These are phyloP conservation scores for Malassezia cuniculi DNA, from an alignment of 1,284 basidiomycete species.

Conservation along the genomic window DNA sequence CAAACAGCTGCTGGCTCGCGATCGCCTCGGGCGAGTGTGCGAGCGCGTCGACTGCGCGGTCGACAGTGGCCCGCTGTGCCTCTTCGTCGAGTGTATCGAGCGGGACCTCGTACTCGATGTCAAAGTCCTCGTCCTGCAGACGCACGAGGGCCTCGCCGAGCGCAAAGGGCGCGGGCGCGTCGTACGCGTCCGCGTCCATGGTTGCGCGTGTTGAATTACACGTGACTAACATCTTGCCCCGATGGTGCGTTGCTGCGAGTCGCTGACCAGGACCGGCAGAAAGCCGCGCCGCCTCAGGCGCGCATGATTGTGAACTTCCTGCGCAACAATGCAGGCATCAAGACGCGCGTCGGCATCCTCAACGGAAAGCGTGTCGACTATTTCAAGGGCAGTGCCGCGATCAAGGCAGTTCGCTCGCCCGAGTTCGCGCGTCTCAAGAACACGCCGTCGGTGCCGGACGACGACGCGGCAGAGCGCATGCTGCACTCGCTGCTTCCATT, in stretches of 20 bases:
- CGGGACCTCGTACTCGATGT: conserved; percentile 28
- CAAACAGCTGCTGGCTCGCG: conserved; percentile 18
- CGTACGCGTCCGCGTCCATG: neutral
- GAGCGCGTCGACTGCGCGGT: conserved; percentile 27
- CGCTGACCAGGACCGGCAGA: conserved; percentile 34
- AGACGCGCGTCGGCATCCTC: conserved; percentile 73
- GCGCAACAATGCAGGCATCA: conserved; percentile 57
- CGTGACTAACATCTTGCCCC: neutral
- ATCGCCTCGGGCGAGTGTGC: conserved; percentile 23
- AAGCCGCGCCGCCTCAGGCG: conserved; percentile 25
- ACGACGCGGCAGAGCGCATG: conserved; percentile 62
- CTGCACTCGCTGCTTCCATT: conserved; percentile 64
- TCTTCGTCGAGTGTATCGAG: conserved; percentile 24
- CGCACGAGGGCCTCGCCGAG: conserved; percentile 34
- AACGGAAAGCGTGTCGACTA: conserved; percentile 93
- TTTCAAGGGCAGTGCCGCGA: conserved; percentile 64
- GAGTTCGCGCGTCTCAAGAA: conserved; percentile 77
- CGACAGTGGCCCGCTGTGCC: conserved; percentile 19
- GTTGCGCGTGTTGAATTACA: conserved; percentile 1
- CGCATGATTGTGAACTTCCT: conserved; percentile 37
- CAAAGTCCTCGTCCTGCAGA: conserved; percentile 32
- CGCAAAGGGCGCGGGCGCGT: conserved; percentile 18
- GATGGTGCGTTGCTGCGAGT: conserved; percentile 7
- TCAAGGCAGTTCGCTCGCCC: conserved; percentile 80
- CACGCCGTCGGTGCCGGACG: conserved; percentile 49